These are phyloP conservation scores for Eucalyptus cloeziana DNA, from an alignment of 345 rosid species.

Conservation along the genomic window DNA sequence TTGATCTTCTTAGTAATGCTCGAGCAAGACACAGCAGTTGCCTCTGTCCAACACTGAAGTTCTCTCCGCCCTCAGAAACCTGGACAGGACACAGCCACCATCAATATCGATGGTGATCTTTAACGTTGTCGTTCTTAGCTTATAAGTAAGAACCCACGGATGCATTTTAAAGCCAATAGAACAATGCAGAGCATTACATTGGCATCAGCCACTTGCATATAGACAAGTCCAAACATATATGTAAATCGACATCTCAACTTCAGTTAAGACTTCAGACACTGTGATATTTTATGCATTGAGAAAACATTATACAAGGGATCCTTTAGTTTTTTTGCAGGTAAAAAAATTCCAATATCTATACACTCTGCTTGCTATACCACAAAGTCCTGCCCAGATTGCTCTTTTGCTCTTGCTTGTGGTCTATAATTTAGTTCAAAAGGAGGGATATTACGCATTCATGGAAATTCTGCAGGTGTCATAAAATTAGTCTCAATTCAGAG, in stretches of 20 bases:
- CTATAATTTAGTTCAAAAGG: not conserved
- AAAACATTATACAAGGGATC: not conserved
- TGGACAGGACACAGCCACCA: not conserved
- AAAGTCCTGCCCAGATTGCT: not conserved
- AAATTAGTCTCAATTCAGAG: not conserved
- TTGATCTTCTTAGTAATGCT: conserved; percentile 72
- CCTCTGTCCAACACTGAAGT: conserved; percentile 92
- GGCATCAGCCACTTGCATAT: not conserved
- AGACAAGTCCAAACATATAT: not conserved
- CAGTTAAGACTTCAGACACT: not conserved
- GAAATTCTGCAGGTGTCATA: not conserved
- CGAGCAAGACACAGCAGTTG: conserved; percentile 88
- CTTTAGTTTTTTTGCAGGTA: not conserved
- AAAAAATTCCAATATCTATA: not conserved
- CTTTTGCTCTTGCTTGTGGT: not conserved
- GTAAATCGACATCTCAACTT: not conserved
- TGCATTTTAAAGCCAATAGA: not conserved
- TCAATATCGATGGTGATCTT: not conserved
- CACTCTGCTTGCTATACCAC: not conserved
- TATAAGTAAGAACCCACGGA: not conserved
- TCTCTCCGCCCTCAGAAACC: conserved; percentile 75
- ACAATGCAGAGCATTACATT: not conserved
- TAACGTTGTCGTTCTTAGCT: not conserved
- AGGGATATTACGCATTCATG: not conserved
- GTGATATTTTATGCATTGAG: not conserved